phyloP scores from a whole-genome alignment of 2,329 filamentous ascomycete genomes.

The Ceratocystis ficicola region DNA sequence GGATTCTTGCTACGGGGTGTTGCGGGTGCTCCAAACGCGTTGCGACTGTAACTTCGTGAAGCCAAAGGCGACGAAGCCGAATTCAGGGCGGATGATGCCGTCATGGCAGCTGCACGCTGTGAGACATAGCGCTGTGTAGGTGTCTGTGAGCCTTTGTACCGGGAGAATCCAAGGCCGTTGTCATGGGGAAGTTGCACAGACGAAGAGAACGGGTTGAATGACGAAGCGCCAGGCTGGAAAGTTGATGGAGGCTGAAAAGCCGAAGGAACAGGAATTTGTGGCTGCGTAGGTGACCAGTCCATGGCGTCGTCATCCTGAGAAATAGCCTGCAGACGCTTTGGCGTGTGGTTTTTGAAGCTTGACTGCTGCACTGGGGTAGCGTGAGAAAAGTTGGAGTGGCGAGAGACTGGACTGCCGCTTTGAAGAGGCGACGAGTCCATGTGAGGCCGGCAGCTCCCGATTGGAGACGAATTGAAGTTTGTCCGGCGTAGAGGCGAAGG shows the following conservation, averaged over 20 bases:
- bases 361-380: conserved; percentile 6
- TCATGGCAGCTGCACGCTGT: conserved; percentile 19
- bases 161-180: background rate
- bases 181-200: background rate
- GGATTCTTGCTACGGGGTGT: conserved; percentile 2
- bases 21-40: background rate
- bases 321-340: conserved; percentile 24
- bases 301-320: conserved; percentile 44
- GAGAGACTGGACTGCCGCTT: conserved; percentile 4
- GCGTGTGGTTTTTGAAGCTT: conserved; percentile 14
- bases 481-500: conserved; percentile 18
- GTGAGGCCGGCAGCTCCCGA: conserved; percentile 12
- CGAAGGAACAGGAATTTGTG: conserved; percentile 38
- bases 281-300: conserved; percentile 53
- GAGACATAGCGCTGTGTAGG: conserved; percentile 29
- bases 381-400: conserved; percentile 13
- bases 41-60: background rate
- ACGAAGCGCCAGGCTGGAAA: background rate
- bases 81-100: conserved; percentile 10
- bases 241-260: conserved; percentile 15
- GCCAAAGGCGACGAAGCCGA: background rate
- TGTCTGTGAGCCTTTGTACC: conserved; percentile 47
- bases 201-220: conserved; percentile 19
- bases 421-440: background rate
- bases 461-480: conserved; percentile 17